A percentile compares a stretch with the other conserved stretches of the same genome.
Evolutionary conservation across 1,139 yeast species (phyloP).

Genomic region (Casaregolazyma lundiana): DNA sequence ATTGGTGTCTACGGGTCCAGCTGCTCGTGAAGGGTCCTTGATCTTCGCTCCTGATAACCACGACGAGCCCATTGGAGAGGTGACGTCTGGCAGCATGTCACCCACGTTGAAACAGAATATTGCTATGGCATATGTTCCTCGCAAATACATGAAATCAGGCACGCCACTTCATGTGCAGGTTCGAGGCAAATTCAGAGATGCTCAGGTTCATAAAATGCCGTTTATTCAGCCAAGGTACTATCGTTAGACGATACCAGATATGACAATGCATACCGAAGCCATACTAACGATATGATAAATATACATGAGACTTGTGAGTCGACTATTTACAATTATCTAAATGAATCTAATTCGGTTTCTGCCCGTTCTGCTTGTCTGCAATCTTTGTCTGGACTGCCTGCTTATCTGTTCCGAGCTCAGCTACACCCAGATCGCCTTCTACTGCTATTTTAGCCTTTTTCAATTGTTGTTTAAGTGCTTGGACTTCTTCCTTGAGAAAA

Average conservation of each 20-base stretch:
- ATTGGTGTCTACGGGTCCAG: slow-evolving; percentile 71
- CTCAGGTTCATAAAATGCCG: slow-evolving; percentile 73
- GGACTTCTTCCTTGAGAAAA: slow-evolving; percentile 66
- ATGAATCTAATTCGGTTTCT: background rate
- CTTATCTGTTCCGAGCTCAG: background rate
- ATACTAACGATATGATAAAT: background rate
- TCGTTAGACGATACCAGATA: slow-evolving; percentile 35
- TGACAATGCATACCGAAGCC: background rate
- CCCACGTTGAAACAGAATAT: slow-evolving; percentile 77
- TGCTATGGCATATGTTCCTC: slow-evolving; percentile 85
- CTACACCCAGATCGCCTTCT: slow-evolving; percentile 40
- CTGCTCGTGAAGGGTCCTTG: slow-evolving; percentile 82
- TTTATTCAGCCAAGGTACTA: slow-evolving; percentile 72
- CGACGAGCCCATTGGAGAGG: slow-evolving; percentile 58
- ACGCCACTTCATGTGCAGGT: slow-evolving; percentile 70
- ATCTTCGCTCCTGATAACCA: slow-evolving; percentile 51
- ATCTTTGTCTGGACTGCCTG: background rate
- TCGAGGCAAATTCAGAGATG: slow-evolving; percentile 78
- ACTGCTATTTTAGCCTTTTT: slow-evolving; percentile 40
- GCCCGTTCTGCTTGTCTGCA: background rate
- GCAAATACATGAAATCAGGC: slow-evolving; percentile 70
- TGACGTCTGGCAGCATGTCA: slow-evolving; percentile 88
- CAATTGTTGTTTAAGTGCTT: slow-evolving; percentile 50
- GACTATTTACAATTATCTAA: background rate
- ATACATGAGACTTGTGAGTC: background rate